phyloP scores from a whole-genome alignment of 306 rosid genomes.

The Hylodesmum podocarpum region DNA sequence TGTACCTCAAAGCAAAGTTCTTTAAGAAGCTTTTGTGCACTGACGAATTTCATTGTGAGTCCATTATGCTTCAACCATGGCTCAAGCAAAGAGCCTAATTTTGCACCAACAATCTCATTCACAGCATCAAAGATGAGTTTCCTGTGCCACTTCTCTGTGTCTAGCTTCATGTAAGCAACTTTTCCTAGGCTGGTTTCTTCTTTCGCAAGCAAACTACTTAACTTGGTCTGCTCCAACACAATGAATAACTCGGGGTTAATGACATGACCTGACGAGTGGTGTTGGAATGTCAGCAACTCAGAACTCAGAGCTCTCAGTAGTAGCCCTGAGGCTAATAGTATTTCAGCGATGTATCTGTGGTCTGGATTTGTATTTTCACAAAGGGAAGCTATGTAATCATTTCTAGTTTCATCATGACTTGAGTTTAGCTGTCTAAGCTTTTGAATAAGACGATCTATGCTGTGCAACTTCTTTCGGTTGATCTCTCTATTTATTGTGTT shows the following conservation, averaged over 20 bases:
- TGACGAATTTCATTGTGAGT: constrained; percentile 46
- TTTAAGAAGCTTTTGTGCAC: constrained; percentile 71
- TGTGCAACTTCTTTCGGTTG: constrained; percentile 56
- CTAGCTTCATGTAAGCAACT: constrained; percentile 34
- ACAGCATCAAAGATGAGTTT: constrained; percentile 71
- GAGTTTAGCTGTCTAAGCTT: constrained; percentile 68
- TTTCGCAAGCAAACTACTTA: constrained; percentile 48
- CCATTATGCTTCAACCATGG: constrained; percentile 53
- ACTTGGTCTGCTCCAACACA: constrained; percentile 76
- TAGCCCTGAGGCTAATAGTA: constrained; percentile 73
- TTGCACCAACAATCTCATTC: constrained; percentile 58
- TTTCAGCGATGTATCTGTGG: constrained; percentile 69
- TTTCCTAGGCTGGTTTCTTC: constrained; percentile 36
- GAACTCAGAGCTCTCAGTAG: constrained; percentile 61
- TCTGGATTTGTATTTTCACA: constrained; percentile 71
- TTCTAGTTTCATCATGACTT: constrained; percentile 65
- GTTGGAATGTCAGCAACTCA: constrained; percentile 55
- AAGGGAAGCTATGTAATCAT: constrained; percentile 67
- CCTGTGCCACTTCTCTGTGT: constrained; percentile 51
- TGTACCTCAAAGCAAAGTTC: constrained; percentile 61
- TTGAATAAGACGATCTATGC: constrained; percentile 64
- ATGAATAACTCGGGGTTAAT: constrained; percentile 72
- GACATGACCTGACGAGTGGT: constrained; percentile 66
- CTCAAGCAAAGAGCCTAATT: constrained; percentile 42
- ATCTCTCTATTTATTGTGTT: constrained; percentile 43